Conservation (phyloP, 2,329 filamentous ascomycete genomes). For the Alternaria longipes region DNA sequence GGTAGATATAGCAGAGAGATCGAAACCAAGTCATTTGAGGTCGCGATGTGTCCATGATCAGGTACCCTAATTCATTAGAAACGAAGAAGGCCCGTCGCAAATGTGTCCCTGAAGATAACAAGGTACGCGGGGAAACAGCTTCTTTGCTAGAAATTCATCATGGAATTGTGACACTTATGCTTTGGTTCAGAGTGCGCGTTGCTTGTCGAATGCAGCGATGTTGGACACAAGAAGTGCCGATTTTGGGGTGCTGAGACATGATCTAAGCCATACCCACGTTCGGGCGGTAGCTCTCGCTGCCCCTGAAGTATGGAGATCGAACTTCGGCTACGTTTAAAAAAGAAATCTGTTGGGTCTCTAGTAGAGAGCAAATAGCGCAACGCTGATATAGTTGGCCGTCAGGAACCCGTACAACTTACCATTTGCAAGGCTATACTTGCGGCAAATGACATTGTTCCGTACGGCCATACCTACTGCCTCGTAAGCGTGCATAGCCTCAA, state of each 20-base stretch:
- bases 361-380: constrained; percentile 2
- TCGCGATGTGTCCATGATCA: not conserved
- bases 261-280: not conserved
- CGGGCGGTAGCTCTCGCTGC: not conserved
- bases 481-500: constrained; percentile 10
- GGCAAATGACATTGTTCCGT: not conserved
- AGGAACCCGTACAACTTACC: not conserved
- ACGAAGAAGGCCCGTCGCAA: not conserved
- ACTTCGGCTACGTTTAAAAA: not conserved
- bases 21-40: not conserved
- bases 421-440: not conserved
- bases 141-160: not conserved
- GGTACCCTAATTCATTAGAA: not conserved
- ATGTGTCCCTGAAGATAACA: not conserved
- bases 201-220: not conserved
- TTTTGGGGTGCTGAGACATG: not conserved
- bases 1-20: not conserved
- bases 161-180: not conserved
- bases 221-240: constrained; percentile 1
- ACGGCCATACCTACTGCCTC: not conserved
- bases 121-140: not conserved
- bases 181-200: not conserved
- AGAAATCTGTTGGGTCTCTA: not conserved
- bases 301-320: constrained; percentile 2
- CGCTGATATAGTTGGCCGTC: not conserved